phyloP scores from a whole-genome alignment of 257 asterid species.

The Scutellaria minor region DNA sequence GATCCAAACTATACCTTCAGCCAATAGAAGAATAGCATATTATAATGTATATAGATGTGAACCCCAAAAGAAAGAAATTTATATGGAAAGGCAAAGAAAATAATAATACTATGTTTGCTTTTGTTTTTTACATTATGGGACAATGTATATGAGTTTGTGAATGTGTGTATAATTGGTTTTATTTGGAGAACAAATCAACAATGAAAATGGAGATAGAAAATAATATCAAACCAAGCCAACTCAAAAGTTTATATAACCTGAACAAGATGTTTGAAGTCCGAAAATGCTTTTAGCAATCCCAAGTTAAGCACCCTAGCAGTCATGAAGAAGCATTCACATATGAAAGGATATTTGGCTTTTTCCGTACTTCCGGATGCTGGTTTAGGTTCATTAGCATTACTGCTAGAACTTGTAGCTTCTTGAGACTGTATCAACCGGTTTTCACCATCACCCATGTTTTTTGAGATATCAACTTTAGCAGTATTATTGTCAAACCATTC shows the following conservation, averaged over 20 bases:
- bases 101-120: neutral
- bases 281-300: slow-evolving; percentile 92
- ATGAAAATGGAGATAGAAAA: neutral
- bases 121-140: neutral
- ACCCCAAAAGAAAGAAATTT: slow-evolving; percentile 19
- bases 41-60: neutral
- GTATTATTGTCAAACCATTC: slow-evolving; percentile 67
- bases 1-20: slow-evolving; percentile 33
- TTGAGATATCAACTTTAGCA: slow-evolving; percentile 43
- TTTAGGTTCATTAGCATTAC: slow-evolving; percentile 45
- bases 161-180: neutral
- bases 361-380: slow-evolving; percentile 49
- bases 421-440: slow-evolving; percentile 70
- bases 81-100: neutral
- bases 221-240: neutral
- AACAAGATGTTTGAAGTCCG: slow-evolving; percentile 92
- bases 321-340: slow-evolving; percentile 99
- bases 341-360: slow-evolving; percentile 76
- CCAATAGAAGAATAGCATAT: slow-evolving; percentile 11
- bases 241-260: slow-evolving; percentile 60
- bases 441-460: slow-evolving; percentile 51
- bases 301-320: slow-evolving; percentile 93
- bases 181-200: neutral
- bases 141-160: neutral
- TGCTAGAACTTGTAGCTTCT: slow-evolving; percentile 74